These are phyloP conservation scores for Aquilaria sinensis DNA, from an alignment of 345 rosid genomes.

Conservation along the genomic window DNA sequence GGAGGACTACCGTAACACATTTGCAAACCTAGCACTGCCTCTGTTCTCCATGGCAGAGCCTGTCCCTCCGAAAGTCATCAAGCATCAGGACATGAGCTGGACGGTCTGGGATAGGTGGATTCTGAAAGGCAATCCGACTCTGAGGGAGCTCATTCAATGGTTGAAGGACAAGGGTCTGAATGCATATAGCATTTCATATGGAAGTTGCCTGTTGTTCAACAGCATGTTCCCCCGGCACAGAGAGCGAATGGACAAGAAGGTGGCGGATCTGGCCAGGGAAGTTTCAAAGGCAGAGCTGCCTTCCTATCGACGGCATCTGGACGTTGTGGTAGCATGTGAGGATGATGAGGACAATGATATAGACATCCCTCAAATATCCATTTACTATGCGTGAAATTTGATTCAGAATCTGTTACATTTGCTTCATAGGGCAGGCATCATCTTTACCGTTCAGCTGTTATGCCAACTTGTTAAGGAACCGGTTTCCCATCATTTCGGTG, in stretches of 20 bases:
- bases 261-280: conserved; percentile 76
- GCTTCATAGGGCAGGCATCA: too few relatives aligned
- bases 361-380: conserved; percentile 76
- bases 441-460: too few relatives aligned
- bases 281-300: conserved; percentile 78
- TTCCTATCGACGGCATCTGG: conserved; percentile 57
- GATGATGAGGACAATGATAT: conserved; percentile 85
- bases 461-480: too few relatives aligned
- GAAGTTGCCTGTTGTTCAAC: conserved; percentile 81
- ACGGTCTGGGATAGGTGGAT: conserved; percentile 97
- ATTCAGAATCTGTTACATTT: too few relatives aligned
- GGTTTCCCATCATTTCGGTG: too few relatives aligned
- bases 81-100: conserved; percentile 84
- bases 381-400: conserved; percentile 28
- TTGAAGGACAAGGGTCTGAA: conserved; percentile 64
- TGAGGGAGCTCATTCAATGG: conserved; percentile 79
- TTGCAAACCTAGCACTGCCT: conserved; percentile 69
- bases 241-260: conserved; percentile 82
- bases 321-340: conserved; percentile 80
- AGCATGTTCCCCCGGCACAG: conserved; percentile 74
- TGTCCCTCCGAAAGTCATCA: conserved; percentile 70
- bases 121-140: conserved; percentile 56
- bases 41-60: conserved; percentile 78
- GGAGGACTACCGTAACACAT: conserved; percentile 65
- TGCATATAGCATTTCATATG: conserved; percentile 84